Evolutionary conservation across 1,284 basidiomycete genomes (phyloP), one percentile per base, ranked within the genome.

Genomic region (Heterobasidion irregulare): DNA sequence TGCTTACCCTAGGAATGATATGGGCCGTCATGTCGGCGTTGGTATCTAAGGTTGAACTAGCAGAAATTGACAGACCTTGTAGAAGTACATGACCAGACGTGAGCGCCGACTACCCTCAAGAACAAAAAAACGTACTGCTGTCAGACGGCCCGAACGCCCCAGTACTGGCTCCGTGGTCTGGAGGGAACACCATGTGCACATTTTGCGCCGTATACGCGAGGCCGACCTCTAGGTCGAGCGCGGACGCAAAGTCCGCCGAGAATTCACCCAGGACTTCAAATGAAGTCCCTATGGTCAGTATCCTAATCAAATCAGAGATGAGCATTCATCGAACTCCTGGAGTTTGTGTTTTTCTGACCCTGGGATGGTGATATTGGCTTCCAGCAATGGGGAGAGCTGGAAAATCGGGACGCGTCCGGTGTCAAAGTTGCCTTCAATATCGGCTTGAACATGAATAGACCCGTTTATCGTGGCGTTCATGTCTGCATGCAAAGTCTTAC

Each of bases 1-100:
- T 18, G 47, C 62, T 41, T 56, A 68, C 66, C 7, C 68, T 69
- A 2, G 80, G 80, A 52, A 78, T 79, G 48, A 81, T 64, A 60
- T 81, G 77, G 4, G 75, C 76, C 32, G 66, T 63, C 38, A 81
- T 57, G 18, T 32, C 34, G n/a, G 18, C 49, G 12, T 34, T 2
- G 9, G 32, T 8, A 12, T 50, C 8, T 15, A 36, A 8, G 9
- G 26, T 1, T 15, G 49, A 32, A n/a, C 18, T 50, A 6, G 32
- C 69, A 69, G 49, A 10, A 16, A 47, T 18, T 10, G 46, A 18
- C 12, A 47, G 26, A 16, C 46, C 46, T 32, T 26, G 26, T 5
- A 26, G 5, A 26, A 26, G 46, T 47, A 19, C 18, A 4, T 16
- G 46, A 16, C 6, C 10, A 47, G 10, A 16, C 9, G 18, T 32